Evolutionary conservation across 495 filamentous ascomycete species (phyloP).

Genomic region (Niebla homalea): DNA sequence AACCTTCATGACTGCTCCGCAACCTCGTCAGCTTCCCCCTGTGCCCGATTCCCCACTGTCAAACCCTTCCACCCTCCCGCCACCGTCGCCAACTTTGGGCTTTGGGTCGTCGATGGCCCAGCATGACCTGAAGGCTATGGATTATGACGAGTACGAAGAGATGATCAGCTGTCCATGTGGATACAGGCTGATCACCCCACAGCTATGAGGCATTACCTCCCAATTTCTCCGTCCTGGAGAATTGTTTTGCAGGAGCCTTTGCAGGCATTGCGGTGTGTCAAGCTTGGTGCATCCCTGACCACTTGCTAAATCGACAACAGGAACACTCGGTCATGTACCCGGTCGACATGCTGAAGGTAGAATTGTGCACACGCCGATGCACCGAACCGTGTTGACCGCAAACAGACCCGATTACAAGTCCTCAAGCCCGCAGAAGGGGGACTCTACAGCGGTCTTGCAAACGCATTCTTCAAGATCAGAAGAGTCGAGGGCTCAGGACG

Average conservation of each 20-base stretch:
- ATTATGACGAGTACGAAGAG: conserved; percentile 1
- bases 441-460: conserved; percentile 81
- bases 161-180: too few relatives aligned
- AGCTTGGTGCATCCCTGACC: neutral
- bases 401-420: conserved; percentile 93
- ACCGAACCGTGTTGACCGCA: conserved; percentile 7
- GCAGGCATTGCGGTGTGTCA: conserved; percentile 81
- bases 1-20: neutral
- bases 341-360: conserved; percentile 93
- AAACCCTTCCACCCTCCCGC: conserved; percentile 3
- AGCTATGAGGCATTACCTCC: conserved; percentile 61
- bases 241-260: conserved; percentile 91
- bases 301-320: conserved; percentile 20
- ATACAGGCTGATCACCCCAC: neutral
- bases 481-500: conserved; percentile 77
- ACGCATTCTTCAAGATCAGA: conserved; percentile 83
- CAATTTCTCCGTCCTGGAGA: conserved; percentile 53
- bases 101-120: conserved; percentile 22
- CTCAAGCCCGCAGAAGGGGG: conserved; percentile 74
- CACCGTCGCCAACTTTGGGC: conserved; percentile 8
- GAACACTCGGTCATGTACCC: conserved; percentile 98
- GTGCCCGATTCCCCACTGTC: neutral
- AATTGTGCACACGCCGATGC: conserved; percentile 11
- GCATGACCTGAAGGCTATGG: conserved; percentile 13
- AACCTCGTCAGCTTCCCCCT: neutral